Evolutionary conservation across 2,329 filamentous ascomycete species (phyloP).

Genomic region (Fusarium luffae): DNA sequence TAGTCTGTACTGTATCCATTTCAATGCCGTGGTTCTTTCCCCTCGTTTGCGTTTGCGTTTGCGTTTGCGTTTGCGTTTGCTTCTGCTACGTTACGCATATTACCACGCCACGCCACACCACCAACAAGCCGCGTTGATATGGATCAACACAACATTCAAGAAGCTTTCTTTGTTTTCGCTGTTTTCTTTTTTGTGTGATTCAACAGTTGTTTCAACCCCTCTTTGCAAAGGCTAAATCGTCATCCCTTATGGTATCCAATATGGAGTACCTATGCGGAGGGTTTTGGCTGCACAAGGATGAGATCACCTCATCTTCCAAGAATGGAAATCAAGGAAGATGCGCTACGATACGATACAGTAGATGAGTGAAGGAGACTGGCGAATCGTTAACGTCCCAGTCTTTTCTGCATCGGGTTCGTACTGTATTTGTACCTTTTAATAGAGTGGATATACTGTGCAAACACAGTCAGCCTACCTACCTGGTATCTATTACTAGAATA

Average conservation of each 20-base stretch:
- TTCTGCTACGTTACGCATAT: constrained; percentile 2
- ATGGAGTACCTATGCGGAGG: not conserved
- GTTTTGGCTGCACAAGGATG: constrained; percentile 35
- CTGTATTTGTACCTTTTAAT: constrained; percentile 12
- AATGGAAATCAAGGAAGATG: constrained; percentile 16
- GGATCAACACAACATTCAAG: constrained; percentile 19
- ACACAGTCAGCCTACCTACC: constrained; percentile 21
- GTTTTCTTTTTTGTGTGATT: constrained; percentile 5
- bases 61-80: not conserved
- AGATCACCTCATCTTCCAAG: constrained; percentile 15
- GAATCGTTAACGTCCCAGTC: not conserved
- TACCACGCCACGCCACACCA: not conserved
- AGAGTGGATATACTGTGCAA: not conserved
- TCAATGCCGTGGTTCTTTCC: constrained; percentile 6
- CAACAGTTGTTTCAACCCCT: constrained; percentile 1
- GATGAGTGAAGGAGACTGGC: constrained; percentile 8
- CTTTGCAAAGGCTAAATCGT: not conserved
- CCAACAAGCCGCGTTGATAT: constrained; percentile 5
- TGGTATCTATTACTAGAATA: too few species aligned
- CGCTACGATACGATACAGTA: too few species aligned
- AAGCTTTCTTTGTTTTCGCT: not conserved
- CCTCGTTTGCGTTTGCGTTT: not conserved
- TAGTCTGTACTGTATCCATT: not conserved
- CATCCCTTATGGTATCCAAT: not conserved
- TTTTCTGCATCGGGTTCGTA: not conserved